A percentile compares a stretch with the other conserved stretches of the same genome.
These are phyloP conservation scores for Monilinia fructigena DNA, from an alignment of 2,329 filamentous ascomycete species.

Conservation along the genomic window DNA sequence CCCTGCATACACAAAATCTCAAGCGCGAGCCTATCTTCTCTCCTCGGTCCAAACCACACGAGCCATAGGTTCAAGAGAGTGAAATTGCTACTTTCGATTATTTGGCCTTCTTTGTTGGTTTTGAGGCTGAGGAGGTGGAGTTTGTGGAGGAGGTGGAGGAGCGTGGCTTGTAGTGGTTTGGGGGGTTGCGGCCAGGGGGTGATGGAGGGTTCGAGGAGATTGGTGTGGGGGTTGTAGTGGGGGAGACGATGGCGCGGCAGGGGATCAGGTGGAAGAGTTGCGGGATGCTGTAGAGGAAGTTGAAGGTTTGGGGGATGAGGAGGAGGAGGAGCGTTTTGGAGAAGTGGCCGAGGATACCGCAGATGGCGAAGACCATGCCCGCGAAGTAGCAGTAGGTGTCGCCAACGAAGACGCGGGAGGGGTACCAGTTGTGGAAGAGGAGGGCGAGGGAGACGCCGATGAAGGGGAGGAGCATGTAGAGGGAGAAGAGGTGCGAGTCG, in stretches of 20 bases:
- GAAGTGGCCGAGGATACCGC: conserved; percentile 95
- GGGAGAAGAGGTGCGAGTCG: conserved; percentile 92
- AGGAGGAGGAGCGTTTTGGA: conserved; percentile 92
- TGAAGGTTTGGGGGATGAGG: conserved; percentile 91
- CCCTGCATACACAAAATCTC: conserved; percentile 81
- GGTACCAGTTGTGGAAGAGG: conserved; percentile 92
- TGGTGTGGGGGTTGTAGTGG: conserved; percentile 80
- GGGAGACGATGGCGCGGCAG: conserved; percentile 88
- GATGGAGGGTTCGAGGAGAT: conserved; percentile 81
- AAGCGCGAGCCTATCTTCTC: conserved; percentile 78
- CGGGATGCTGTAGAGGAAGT: conserved; percentile 90
- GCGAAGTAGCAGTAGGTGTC: conserved; percentile 99
- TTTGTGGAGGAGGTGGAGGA: conserved; percentile 65
- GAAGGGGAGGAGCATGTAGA: conserved; percentile 93
- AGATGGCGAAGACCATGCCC: conserved; percentile 97
- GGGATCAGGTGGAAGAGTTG: conserved; percentile 89
- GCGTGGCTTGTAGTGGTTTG: conserved; percentile 57
- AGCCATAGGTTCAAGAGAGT: conserved; percentile 96
- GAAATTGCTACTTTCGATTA: conserved; percentile 82
- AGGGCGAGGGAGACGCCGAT: conserved; percentile 87
- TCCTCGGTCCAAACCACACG: conserved; percentile 88
- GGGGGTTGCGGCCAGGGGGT: conserved; percentile 77
- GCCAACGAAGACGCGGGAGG: conserved; percentile 90
- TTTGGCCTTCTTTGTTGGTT: conserved; percentile 64
- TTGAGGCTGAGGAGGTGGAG: conserved; percentile 68